Conservation (phyloP, 805 yeast genomes). For the Wickerhamomyces hampshirensis region DNA sequence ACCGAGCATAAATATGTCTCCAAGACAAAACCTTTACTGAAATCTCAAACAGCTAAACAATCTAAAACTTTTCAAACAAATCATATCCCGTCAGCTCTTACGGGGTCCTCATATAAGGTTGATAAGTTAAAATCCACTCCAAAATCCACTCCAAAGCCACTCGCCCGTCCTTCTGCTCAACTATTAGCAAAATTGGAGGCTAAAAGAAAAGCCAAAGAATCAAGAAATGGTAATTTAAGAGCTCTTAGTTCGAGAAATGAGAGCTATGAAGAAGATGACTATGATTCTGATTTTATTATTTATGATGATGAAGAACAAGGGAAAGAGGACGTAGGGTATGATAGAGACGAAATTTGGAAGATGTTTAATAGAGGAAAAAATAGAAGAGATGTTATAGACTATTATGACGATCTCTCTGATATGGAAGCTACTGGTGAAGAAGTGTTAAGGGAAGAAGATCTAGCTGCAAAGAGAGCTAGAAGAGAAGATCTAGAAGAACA, state of each 20-base stretch:
- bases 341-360: constrained; percentile 86
- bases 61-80: too few relatives aligned
- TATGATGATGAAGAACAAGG: constrained; percentile 36
- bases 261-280: constrained; percentile 33
- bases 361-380: constrained; percentile 66
- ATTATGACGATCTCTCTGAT: constrained; percentile 48
- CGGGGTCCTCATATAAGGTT: too few relatives aligned
- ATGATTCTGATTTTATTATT: constrained; percentile 49
- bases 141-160: constrained; percentile 15
- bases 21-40: constrained; percentile 7
- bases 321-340: constrained; percentile 45
- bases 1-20: constrained; percentile 3
- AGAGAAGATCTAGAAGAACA: constrained; percentile 74
- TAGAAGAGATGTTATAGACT: constrained; percentile 38
- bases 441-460: constrained; percentile 74
- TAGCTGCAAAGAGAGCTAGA: constrained; percentile 63
- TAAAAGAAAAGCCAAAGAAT: constrained; percentile 24
- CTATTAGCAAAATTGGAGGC: constrained; percentile 42
- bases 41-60: constrained; percentile 8
- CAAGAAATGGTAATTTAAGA: neutral
- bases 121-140: too few relatives aligned
- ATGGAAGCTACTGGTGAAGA: constrained; percentile 97
- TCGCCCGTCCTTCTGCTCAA: constrained; percentile 55
- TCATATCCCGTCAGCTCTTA: too few relatives aligned
- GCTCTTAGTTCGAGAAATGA: neutral